Evolutionary conservation across 148 eudicot genomes (phyloP), one percentile per base, ranked within the genome.

Genomic region (Spergularia bocconei): DNA sequence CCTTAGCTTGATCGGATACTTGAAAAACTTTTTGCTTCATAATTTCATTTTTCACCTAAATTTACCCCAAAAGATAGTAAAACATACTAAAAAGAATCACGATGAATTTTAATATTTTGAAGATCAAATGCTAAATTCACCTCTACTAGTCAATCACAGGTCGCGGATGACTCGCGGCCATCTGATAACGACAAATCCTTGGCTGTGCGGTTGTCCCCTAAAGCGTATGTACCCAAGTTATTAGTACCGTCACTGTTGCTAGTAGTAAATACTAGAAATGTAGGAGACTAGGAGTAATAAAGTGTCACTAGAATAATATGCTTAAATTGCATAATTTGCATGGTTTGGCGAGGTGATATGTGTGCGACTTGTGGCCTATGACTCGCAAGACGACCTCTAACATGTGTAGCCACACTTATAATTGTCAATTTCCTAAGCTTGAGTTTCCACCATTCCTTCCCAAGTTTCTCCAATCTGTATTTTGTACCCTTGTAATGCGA

Each of bases 361-460:
- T 69, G 72, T 52, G 47, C 10, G 23, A 53, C 44, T 53, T 7
- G 59, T 25, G 72, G 60, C 72, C 72, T 52, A 53, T 29, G 72
- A 53, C 72, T 69, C 72, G 14, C 47, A 14, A 69, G 29, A 54
- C 52, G 6, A 69, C 1, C 44, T 15, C 3, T 8, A 52, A 25
- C 19, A 21, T 51, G 41, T 69, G 72, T 69, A 13, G n/a, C 11
- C 52, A 48, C 33, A 48, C 56, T 67, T 67, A 44, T 44, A 29
- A 19, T 57, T 23, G 36, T 67, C 70, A 14, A 20, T 19, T 44
- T n/a, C 54, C 16, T 69, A 19, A 13, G 15, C 41, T 69, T 29
- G 20, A 69, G 19, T 53, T 29, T 36, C 13, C 19, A 69, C 72
- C 72, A 69, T 69, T 52, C 72, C 72, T 52, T 53, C 9, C 36